phyloP scores from a whole-genome alignment of 768 basidiomycete species.

The Kwoniella sp. region DNA sequence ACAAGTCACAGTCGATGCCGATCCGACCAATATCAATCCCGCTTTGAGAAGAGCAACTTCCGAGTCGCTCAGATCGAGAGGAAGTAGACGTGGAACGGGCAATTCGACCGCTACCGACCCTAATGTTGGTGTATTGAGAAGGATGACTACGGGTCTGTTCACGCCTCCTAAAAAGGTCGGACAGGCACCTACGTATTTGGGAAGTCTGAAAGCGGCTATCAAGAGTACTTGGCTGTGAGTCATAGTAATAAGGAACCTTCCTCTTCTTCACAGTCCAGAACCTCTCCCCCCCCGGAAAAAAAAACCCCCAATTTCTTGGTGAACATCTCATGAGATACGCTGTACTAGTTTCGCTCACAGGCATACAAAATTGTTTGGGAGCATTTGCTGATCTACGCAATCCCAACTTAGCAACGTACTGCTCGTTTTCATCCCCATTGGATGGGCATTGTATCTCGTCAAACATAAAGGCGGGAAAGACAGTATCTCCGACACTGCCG shows the following conservation, averaged over 20 bases:
- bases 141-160: constrained; percentile 52
- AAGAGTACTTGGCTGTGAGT: constrained; percentile 49
- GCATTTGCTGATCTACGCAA: not conserved
- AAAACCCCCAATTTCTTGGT: too few relatives aligned
- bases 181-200: constrained; percentile 40
- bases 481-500: constrained; percentile 57
- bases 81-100: not conserved
- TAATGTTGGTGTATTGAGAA: constrained; percentile 35
- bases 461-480: constrained; percentile 54
- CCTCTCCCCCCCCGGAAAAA: too few relatives aligned
- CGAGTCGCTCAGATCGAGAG: not conserved
- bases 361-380: too few relatives aligned
- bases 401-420: constrained; percentile 57
- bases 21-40: constrained; percentile 3
- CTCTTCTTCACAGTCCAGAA: too few relatives aligned
- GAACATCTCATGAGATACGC: too few relatives aligned
- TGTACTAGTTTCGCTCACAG: too few relatives aligned
- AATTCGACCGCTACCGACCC: constrained; percentile 25
- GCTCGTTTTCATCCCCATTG: constrained; percentile 61
- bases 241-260: too few relatives aligned
- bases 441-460: constrained; percentile 60
- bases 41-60: constrained; percentile 2
- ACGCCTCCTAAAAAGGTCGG: constrained; percentile 50
- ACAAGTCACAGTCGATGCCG: not conserved
- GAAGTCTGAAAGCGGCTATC: constrained; percentile 43